Conservation (phyloP, 2,329 filamentous ascomycete genomes). For the Pseudocercospora macadamiae region DNA sequence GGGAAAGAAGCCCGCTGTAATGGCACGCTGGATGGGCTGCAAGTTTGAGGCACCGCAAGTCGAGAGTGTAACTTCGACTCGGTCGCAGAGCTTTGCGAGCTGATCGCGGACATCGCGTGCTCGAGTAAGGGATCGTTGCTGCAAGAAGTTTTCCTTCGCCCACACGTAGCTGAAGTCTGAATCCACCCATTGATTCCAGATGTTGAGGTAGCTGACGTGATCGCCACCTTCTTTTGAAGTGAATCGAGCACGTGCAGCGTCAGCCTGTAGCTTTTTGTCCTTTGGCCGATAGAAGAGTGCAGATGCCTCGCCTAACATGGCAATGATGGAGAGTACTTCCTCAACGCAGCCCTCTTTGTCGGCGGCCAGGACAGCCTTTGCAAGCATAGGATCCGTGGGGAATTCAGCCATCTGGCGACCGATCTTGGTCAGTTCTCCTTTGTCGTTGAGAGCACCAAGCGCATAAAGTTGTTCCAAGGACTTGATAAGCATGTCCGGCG, state of each 20-base stretch:
- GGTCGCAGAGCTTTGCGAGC: slow-evolving; percentile 86
- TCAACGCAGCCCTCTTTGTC: slow-evolving; percentile 91
- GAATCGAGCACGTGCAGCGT: slow-evolving; percentile 85
- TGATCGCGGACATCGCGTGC: slow-evolving; percentile 93
- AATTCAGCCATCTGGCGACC: slow-evolving; percentile 96
- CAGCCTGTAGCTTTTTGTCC: slow-evolving; percentile 95
- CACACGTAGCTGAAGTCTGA: slow-evolving; percentile 85
- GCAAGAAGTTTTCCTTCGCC: slow-evolving; percentile 90
- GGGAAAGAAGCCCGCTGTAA: slow-evolving; percentile 91
- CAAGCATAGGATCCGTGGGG: slow-evolving; percentile 87
- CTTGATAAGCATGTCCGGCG: slow-evolving; percentile 84
- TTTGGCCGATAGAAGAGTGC: slow-evolving; percentile 93
- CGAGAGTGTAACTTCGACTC: slow-evolving; percentile 76
- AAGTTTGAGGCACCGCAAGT: slow-evolving; percentile 71
- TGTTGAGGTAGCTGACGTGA: slow-evolving; percentile 82
- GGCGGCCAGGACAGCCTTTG: slow-evolving; percentile 84
- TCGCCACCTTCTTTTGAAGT: slow-evolving; percentile 90
- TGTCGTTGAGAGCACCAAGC: slow-evolving; percentile 83
- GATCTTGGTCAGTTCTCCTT: slow-evolving; percentile 84
- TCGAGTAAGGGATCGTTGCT: slow-evolving; percentile 84
- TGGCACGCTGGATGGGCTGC: slow-evolving; percentile 79
- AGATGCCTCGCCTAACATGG: slow-evolving; percentile 87
- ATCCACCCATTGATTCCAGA: slow-evolving; percentile 96
- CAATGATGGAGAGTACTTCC: slow-evolving; percentile 89
- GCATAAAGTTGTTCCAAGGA: slow-evolving; percentile 91